These are phyloP conservation scores for Tarenaya hassleriana DNA, from an alignment of 345 rosid species.

Conservation along the genomic window DNA sequence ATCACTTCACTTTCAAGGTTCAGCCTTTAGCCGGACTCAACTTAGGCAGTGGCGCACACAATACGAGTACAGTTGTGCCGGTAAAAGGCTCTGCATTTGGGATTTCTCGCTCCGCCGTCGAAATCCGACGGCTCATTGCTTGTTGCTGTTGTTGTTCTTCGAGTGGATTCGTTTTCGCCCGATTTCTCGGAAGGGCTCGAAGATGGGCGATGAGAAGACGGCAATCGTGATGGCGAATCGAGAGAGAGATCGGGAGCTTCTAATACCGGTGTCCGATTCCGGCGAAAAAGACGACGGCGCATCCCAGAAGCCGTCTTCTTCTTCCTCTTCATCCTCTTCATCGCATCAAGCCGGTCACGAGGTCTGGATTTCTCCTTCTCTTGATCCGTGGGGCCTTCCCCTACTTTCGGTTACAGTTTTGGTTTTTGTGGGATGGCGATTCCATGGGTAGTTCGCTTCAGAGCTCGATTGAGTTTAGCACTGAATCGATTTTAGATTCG, in stretches of 20 bases:
- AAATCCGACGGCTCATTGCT: conserved; percentile 3
- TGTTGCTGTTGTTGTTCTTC: conserved; percentile 9
- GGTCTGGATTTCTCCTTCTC: conserved; percentile 30
- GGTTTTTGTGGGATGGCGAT: background rate
- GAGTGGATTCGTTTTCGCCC: background rate
- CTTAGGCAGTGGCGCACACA: conserved; percentile 10
- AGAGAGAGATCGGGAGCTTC: conserved; percentile 85
- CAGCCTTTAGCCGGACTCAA: conserved; percentile 14
- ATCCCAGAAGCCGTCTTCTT: conserved; percentile 49
- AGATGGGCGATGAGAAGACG: conserved; percentile 85
- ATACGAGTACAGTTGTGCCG: conserved; percentile 22
- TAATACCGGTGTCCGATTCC: conserved; percentile 66
- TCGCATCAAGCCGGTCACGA: conserved; percentile 76
- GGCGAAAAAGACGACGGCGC: conserved; percentile 29
- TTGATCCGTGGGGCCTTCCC: conserved; percentile 9
- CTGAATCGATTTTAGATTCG: conserved; percentile 2
- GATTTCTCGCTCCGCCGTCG: conserved; percentile 17
- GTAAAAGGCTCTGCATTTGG: conserved; percentile 17
- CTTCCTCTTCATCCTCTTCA: conserved; percentile 55
- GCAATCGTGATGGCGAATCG: conserved; percentile 50
- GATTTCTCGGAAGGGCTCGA: background rate
- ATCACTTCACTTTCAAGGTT: conserved; percentile 7
- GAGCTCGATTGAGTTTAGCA: conserved; percentile 7
- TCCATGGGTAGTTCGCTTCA: background rate
- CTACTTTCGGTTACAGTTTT: background rate